These are phyloP conservation scores for Ustilago nuda DNA, from an alignment of 1,284 basidiomycete genomes.

Conservation along the genomic window DNA sequence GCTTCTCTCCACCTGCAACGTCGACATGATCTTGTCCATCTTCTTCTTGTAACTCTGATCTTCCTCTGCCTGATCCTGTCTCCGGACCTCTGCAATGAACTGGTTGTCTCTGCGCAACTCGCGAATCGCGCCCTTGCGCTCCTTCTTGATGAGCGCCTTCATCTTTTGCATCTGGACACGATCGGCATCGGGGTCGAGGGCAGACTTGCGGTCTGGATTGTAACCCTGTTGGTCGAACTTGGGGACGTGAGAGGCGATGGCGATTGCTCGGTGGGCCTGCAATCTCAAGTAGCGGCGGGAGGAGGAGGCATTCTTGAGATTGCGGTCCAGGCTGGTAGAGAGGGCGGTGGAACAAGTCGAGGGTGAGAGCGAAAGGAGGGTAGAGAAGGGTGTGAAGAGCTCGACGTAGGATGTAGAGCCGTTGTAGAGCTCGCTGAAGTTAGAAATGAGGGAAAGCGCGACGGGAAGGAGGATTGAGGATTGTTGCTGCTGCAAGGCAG, in stretches of 20 bases:
- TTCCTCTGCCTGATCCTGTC: slow-evolving; percentile 83
- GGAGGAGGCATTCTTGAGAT: slow-evolving; percentile 78
- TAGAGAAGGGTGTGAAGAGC: slow-evolving; percentile 59
- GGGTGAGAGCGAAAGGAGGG: slow-evolving; percentile 34
- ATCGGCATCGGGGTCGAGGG: slow-evolving; percentile 90
- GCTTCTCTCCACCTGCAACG: slow-evolving; percentile 87
- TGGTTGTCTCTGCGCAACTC: slow-evolving; percentile 94
- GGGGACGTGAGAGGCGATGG: slow-evolving; percentile 91
- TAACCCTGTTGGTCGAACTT: slow-evolving; percentile 86
- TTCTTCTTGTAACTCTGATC: slow-evolving; percentile 76
- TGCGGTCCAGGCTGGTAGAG: slow-evolving; percentile 72
- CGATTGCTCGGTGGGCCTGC: slow-evolving; percentile 95
- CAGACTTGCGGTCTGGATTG: slow-evolving; percentile 80
- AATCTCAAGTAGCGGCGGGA: slow-evolving; percentile 83
- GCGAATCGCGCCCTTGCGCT: slow-evolving; percentile 94
- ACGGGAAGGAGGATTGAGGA: slow-evolving; percentile 36
- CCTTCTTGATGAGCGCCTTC: slow-evolving; percentile 90
- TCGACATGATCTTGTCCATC: slow-evolving; percentile 78
- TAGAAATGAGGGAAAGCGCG: slow-evolving; percentile 39
- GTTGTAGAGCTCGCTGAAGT: slow-evolving; percentile 60
- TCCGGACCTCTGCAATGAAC: slow-evolving; percentile 81
- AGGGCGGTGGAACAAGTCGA: slow-evolving; percentile 34
- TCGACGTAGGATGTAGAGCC: slow-evolving; percentile 62
- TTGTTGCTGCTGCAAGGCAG: slow-evolving; percentile 2
- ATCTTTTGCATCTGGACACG: slow-evolving; percentile 88